A percentile compares a stretch with the other conserved stretches of the same genome.
phyloP scores from a whole-genome alignment of 371 early-diverging fungal species.

The Conidiobolus incongruus region DNA sequence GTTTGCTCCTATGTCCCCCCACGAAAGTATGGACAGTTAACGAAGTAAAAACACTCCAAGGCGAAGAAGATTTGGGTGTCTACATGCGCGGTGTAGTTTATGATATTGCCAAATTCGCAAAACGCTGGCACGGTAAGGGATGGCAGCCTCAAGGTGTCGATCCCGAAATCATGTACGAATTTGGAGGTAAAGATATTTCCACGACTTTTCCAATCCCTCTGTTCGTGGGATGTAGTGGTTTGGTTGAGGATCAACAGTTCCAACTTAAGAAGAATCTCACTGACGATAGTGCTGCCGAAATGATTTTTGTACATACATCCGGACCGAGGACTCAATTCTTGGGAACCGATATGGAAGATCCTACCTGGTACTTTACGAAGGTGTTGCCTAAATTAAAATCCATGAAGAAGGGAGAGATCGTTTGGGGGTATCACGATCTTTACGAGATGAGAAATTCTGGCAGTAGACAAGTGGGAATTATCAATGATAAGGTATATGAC shows the following conservation, averaged over 20 bases:
- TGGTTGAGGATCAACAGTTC: constrained; percentile 13
- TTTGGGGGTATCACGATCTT: constrained; percentile 16
- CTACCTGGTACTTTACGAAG: constrained; percentile 6
- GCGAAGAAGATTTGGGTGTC: constrained; percentile 22
- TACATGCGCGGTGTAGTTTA: constrained; percentile 51
- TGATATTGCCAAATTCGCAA: constrained; percentile 29
- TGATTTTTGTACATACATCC: constrained; percentile 8
- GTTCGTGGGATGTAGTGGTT: constrained; percentile 21
- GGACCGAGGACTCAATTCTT: background rate
- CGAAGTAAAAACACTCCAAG: constrained; percentile 15
- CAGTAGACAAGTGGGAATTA: constrained; percentile 28
- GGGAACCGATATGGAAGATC: background rate
- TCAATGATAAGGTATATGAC: constrained; percentile 53
- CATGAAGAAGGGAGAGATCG: constrained; percentile 38
- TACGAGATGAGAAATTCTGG: constrained; percentile 18
- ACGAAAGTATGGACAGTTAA: constrained; percentile 30
- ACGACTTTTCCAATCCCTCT: constrained; percentile 42
- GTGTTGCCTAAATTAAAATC: constrained; percentile 15
- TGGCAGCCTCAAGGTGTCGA: constrained; percentile 13
- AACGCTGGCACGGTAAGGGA: constrained; percentile 17
- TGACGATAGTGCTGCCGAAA: constrained; percentile 7
- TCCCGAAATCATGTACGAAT: constrained; percentile 23
- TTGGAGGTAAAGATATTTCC: constrained; percentile 46
- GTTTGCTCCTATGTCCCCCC: constrained; percentile 27
- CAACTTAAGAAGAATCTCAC: constrained; percentile 7